Base-by-base conservation (phyloP, 2,329 filamentous ascomycete species). In the Fusarium sororula region DNA sequence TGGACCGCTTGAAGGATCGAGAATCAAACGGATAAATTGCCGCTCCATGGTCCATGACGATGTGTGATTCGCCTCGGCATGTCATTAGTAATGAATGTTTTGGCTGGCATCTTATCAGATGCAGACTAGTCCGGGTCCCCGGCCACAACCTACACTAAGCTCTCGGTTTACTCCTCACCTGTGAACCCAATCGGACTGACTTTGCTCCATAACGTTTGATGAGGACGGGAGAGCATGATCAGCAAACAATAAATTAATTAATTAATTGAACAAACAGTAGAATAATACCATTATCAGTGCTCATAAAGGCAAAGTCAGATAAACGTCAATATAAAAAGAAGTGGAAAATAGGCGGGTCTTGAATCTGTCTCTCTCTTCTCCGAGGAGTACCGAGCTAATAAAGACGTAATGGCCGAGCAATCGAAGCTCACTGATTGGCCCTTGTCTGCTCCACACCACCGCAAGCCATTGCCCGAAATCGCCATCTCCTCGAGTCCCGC, bases 351-450 rank as follows among this genome's bases (percentile, higher is more conserved):
- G 37, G 68, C 51, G 72, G 72, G 69, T 54, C 72, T 63, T 58
- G 41, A 51, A 75, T 60, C 37, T 72, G 41, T 45, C 24, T 64
- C 18, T 53, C 47, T 66, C 72, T 79, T 77, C 77, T 78, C 76
- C 76, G 76, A 78, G 76, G 76, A 78, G 75, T 37, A 66, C 77
- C 77, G 77, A 79, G 77, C 74, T 71, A 75, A 69, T 44, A 71
- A 74, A 77, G 76, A 78, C 77, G 77, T 79, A 79, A 79, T 79
- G 77, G 77, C 77, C 77, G 77, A 79, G 75, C 77, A 79, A 79
- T 79, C 75, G 51, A 66, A 74, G 74, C 74, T 77, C 22, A 48
- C 17, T 76, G 41, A 78, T 79, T 79, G 74, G 77, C 4, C 20
- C 7, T 2, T 0, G 0, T 1, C 5, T n/a, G 63, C 37, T 68